Evolutionary conservation across 2,329 filamentous ascomycete genomes (phyloP).

Genomic region (Metarhizium robertsii): DNA sequence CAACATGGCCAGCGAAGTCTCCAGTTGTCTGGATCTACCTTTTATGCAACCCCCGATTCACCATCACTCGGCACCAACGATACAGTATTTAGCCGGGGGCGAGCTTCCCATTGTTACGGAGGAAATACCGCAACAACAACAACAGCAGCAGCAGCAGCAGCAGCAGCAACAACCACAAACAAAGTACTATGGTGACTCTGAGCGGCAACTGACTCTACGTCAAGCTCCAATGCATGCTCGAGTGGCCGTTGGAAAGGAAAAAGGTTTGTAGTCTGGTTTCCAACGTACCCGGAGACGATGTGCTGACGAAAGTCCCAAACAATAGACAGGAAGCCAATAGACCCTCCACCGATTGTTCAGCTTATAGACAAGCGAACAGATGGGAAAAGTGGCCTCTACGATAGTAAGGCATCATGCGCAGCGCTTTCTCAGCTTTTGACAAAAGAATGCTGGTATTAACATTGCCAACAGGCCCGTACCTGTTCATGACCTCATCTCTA

Average conservation of each 20-base stretch:
- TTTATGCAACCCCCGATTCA: slow-evolving; percentile 6
- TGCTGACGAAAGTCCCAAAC: not conserved
- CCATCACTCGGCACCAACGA: slow-evolving; percentile 4
- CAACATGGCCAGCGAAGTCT: slow-evolving; percentile 7
- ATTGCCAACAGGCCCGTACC: slow-evolving; percentile 31
- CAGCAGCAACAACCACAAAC: slow-evolving; percentile 8
- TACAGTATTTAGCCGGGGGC: slow-evolving; percentile 8
- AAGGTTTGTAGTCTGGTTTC: slow-evolving; percentile 37
- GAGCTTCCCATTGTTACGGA: slow-evolving; percentile 9
- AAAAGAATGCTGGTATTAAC: not conserved
- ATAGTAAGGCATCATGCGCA: slow-evolving; percentile 10
- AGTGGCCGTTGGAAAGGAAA: slow-evolving; percentile 65
- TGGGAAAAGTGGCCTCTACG: slow-evolving; percentile 12
- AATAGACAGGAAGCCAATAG: slow-evolving; percentile 73
- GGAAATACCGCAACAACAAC: slow-evolving; percentile 6
- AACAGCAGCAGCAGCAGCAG: not conserved
- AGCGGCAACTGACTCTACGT: slow-evolving; percentile 11
- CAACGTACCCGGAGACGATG: not conserved
- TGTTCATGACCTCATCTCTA: slow-evolving; percentile 37
- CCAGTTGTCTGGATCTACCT: slow-evolving; percentile 8
- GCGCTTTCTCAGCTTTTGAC: not conserved
- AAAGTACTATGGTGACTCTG: slow-evolving; percentile 11
- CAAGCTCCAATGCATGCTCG: slow-evolving; percentile 39
- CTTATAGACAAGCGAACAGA: slow-evolving; percentile 30
- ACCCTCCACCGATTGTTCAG: slow-evolving; percentile 78